These are phyloP conservation scores for Zelonia costaricensis DNA, from an alignment of 208 protist genomes.

Conservation along the genomic window DNA sequence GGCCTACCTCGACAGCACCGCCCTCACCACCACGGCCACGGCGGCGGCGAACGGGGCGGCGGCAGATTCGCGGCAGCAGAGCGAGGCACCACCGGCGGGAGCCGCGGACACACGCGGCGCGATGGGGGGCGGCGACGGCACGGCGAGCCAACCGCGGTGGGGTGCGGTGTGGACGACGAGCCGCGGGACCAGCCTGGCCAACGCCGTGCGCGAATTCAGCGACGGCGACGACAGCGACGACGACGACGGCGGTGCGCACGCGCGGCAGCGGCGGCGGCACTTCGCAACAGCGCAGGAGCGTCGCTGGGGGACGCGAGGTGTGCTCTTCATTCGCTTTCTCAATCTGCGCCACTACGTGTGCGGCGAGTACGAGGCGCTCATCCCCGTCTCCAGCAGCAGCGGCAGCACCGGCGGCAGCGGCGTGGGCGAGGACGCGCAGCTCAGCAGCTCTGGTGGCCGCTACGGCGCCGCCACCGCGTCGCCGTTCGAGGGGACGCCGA, in stretches of 20 bases:
- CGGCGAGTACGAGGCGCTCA: slow-evolving; percentile 10
- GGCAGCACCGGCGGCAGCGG: background rate
- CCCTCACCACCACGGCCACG: background rate
- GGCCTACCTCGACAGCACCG: slow-evolving; percentile 43
- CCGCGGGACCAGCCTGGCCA: background rate
- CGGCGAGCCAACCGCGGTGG: background rate
- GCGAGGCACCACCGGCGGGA: slow-evolving; percentile 13
- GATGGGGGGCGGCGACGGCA: background rate
- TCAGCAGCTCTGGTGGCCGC: background rate
- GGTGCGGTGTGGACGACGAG: background rate
- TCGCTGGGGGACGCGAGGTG: slow-evolving; percentile 21
- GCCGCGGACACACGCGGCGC: background rate
- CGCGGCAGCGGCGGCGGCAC: no score
- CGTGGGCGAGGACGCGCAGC: background rate
- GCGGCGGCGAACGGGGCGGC: slow-evolving; percentile 1
- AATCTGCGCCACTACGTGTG: slow-evolving; percentile 25
- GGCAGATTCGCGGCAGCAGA: slow-evolving; percentile 24
- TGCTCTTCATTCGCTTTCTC: slow-evolving; percentile 21
- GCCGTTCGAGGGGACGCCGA: slow-evolving; percentile 7
- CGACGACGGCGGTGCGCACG: background rate
- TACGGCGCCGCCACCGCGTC: background rate
- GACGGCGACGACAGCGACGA: background rate
- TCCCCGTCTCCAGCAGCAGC: background rate
- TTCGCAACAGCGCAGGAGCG: slow-evolving; percentile 1
- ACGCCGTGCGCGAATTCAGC: background rate